Base-by-base conservation (phyloP, 345 rosid species). In the rapeseed (Brassica napus) region DNA sequence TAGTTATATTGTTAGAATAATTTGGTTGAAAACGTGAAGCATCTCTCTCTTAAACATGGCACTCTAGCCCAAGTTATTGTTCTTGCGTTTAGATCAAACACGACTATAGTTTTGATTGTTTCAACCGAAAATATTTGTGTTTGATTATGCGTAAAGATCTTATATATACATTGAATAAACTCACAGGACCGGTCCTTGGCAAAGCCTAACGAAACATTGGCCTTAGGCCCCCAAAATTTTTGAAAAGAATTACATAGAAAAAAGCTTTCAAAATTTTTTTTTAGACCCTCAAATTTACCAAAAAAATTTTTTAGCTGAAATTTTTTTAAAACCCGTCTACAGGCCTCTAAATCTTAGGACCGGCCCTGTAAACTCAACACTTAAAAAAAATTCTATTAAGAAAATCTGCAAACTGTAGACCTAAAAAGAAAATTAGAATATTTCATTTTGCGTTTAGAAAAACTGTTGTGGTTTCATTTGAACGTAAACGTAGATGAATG, bases 321-420 rank as follows among this genome's bases (percentile, higher is more conserved):
- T 18, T 18, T 18, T 18, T 18, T 18, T 18, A 18, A 18, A 18
- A 18, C 18, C 18, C 18, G 18, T 18, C 18, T 18, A 18, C 18
- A 18, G 18, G 18, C 18, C 18, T 18, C 18, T 18, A 18, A 18
- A 18, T 18, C 18, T 18, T 18, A 18, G 18, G 18, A 18, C 18
- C 18, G 18, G 18, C 18, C 18, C 18, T 18, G 18, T 18, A 18
- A 18, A 18, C 0, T 26, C 30, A 26, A 26, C 28, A 26, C 2
- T 26, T 2, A 26, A 26, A 26, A 26, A 47, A 26, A 14, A 2
- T 28, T 39, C 74, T 1, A 82, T 73, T 3, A 80, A 79, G 61
- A 57, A 23, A 32, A 32, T 31, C 4, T 64, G 5, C 12, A 64
- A 34, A 16, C 4, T 62, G 66, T 16, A 10, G 55, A 70, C 64